Evolutionary conservation across 192 early-diverging fungal genomes (phyloP).

Genomic region (Tieghemiomyces parasiticus): DNA sequence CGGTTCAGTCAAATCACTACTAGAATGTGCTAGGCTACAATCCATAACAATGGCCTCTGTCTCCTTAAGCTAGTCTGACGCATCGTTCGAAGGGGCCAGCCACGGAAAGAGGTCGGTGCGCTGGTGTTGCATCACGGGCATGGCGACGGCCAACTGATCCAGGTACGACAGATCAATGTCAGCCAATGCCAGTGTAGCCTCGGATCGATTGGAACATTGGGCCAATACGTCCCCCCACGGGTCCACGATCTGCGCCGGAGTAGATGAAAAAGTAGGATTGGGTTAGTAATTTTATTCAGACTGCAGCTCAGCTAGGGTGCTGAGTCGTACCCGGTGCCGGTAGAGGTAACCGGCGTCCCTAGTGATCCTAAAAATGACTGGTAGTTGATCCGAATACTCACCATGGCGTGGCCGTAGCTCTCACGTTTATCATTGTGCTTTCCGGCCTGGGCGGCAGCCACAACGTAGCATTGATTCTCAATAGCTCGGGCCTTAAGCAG

Average conservation of each 20-base stretch:
- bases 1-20: no score
- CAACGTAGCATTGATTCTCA: conserved; percentile 70
- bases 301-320: neutral
- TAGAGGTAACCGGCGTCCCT: neutral
- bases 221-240: conserved; percentile 70
- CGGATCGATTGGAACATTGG: conserved; percentile 33
- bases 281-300: neutral
- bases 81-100: conserved; percentile 11
- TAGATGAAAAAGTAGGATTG: no score
- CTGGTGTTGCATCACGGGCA: conserved; percentile 60
- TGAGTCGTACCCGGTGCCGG: neutral
- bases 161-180: conserved; percentile 47
- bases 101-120: conserved; percentile 41
- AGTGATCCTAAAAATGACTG: neutral
- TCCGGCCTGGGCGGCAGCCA: conserved; percentile 66
- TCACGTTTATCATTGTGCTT: conserved; percentile 50
- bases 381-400: conserved; percentile 10
- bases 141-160: conserved; percentile 42
- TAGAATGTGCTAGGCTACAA: no score
- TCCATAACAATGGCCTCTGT: conserved; percentile 60
- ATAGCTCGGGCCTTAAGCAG: conserved; percentile 69
- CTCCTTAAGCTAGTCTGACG: conserved; percentile 37
- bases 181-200: conserved; percentile 43
- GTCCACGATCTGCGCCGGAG: conserved; percentile 51
- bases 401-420: conserved; percentile 70